A percentile compares a stretch with the other conserved stretches of the same genome.
phyloP scores from a whole-genome alignment of 805 yeast genomes.

The Komagataella kurtzmanii region DNA sequence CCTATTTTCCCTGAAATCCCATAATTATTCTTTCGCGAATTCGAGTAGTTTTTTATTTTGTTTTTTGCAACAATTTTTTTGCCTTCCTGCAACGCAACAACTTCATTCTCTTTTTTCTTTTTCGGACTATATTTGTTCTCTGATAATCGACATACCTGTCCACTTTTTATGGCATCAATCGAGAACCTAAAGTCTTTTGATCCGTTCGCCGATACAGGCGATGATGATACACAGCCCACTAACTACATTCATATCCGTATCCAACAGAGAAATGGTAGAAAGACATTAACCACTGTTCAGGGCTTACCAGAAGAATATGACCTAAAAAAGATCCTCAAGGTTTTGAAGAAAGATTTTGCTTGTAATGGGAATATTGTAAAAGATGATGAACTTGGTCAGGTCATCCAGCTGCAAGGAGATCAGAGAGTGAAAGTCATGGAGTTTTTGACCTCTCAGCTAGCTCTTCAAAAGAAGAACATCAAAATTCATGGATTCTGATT shows the following conservation, averaged over 20 bases:
- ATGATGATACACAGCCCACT: conserved; percentile 92
- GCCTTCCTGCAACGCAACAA: neutral
- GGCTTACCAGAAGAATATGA: conserved; percentile 95
- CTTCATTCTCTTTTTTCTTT: neutral
- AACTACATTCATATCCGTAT: conserved; percentile 97
- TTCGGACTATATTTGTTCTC: neutral
- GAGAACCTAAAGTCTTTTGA: conserved; percentile 79
- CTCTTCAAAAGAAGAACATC: conserved; percentile 88
- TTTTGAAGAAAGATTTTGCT: conserved; percentile 94
- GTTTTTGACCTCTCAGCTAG: conserved; percentile 76
- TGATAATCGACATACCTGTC: neutral
- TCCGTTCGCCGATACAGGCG: conserved; percentile 99
- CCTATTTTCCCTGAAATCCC: neutral
- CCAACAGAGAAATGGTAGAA: conserved; percentile 99
- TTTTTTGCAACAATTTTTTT: neutral
- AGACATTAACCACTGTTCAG: conserved; percentile 95
- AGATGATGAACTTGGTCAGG: conserved; percentile 92
- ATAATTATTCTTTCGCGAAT: neutral
- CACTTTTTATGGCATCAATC: conserved; percentile 65
- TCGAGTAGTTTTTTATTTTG: neutral
- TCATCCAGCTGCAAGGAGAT: conserved; percentile 96
- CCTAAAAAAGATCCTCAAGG: conserved; percentile 83
- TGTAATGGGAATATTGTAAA: conserved; percentile 97
- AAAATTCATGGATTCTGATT: conserved; percentile 93
- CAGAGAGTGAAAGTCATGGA: conserved; percentile 95